Percentiles rank a stretch among this genome's conserved stretches.
phyloP scores from a whole-genome alignment of 179 eudicot genomes.

The Nepenthes alata region DNA sequence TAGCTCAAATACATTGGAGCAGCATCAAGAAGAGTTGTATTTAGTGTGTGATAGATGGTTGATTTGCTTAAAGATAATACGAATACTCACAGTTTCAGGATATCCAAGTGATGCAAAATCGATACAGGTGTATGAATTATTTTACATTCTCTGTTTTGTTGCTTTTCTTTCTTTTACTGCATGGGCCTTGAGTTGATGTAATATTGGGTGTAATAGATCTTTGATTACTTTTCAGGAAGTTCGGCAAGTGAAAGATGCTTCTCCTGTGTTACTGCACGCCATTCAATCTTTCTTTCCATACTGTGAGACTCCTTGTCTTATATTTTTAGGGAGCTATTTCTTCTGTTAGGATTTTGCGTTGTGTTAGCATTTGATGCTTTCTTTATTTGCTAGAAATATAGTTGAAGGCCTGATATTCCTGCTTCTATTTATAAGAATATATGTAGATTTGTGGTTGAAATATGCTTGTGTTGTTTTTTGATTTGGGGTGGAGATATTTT shows the following conservation, averaged over 20 bases:
- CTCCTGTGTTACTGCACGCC: conserved; percentile 71
- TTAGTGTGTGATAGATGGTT: conserved; percentile 92
- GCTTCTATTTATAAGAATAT: no score
- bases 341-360: background rate
- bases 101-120: conserved; percentile 79
- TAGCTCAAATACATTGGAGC: conserved; percentile 33
- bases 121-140: conserved; percentile 46
- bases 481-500: no score
- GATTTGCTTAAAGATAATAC: conserved; percentile 74
- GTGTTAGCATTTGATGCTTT: background rate
- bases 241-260: conserved; percentile 79
- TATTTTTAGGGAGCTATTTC: background rate
- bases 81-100: conserved; percentile 67
- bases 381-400: background rate
- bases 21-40: conserved; percentile 56
- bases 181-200: conserved; percentile 4
- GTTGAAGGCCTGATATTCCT: background rate
- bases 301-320: conserved; percentile 41
- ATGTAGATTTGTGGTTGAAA: no score
- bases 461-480: no score
- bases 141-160: background rate
- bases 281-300: conserved; percentile 65
- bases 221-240: conserved; percentile 50
- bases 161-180: conserved; percentile 7
- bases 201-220: background rate